phyloP scores from a whole-genome alignment of 176 grass and related monocot species.

The Guadua angustifolia region DNA sequence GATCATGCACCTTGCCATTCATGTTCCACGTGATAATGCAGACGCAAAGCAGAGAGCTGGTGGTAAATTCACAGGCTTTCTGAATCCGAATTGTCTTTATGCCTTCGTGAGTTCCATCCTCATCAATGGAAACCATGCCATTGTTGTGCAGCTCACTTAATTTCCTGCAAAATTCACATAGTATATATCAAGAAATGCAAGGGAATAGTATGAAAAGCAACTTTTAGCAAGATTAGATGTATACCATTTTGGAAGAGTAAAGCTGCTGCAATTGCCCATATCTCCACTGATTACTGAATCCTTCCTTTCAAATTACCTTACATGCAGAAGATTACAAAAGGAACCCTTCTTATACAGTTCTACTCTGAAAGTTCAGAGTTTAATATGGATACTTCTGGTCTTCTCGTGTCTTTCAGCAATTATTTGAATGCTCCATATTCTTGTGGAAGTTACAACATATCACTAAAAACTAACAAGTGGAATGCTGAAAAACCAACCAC shows the following conservation, averaged over 20 bases:
- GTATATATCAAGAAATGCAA: neutral
- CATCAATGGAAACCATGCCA: constrained; percentile 38
- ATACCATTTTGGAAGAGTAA: constrained; percentile 43
- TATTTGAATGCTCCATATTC: constrained; percentile 11
- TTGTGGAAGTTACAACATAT: constrained; percentile 5
- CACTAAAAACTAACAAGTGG: constrained; percentile 10
- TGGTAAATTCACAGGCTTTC: constrained; percentile 54
- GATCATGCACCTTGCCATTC: constrained; percentile 60
- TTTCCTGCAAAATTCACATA: constrained; percentile 15
- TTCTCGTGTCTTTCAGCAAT: constrained; percentile 22
- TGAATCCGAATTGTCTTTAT: constrained; percentile 57
- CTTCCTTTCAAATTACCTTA: constrained; percentile 22
- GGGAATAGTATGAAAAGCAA: neutral
- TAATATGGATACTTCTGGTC: constrained; percentile 30
- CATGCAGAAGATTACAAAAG: constrained; percentile 10
- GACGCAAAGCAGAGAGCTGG: constrained; percentile 46
- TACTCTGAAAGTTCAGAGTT: constrained; percentile 28
- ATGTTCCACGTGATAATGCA: constrained; percentile 78
- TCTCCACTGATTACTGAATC: constrained; percentile 10
- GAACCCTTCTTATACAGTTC: constrained; percentile 24
- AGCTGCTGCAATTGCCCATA: constrained; percentile 61
- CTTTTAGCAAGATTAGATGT: neutral
- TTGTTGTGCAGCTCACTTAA: constrained; percentile 28
- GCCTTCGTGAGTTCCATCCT: constrained; percentile 56
- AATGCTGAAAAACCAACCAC: constrained; percentile 30